Conservation (phyloP, 768 basidiomycete species). For the Crassisporium funariophilum region DNA sequence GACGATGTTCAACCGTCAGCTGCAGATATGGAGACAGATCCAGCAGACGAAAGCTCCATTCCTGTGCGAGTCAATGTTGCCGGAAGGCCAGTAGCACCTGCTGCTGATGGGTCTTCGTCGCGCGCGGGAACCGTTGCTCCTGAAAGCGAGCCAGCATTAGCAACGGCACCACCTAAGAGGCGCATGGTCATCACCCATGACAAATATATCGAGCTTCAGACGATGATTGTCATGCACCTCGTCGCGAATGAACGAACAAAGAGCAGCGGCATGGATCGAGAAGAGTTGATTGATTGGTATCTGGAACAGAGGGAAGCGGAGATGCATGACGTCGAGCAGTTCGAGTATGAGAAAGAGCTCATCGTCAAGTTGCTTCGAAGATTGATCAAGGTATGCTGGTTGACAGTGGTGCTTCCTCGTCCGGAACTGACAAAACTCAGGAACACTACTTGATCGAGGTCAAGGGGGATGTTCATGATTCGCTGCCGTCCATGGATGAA, state of each 20-base stretch:
- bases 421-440: too few relatives aligned
- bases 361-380: slow-evolving; percentile 87
- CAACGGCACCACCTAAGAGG: slow-evolving; percentile 55
- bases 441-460: slow-evolving; percentile 86
- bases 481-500: slow-evolving; percentile 66
- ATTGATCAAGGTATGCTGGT: slow-evolving; percentile 77
- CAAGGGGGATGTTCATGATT: slow-evolving; percentile 81
- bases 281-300: slow-evolving; percentile 97
- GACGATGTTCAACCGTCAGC: slow-evolving; percentile 66
- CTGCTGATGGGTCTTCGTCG: slow-evolving; percentile 37
- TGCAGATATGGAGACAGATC: slow-evolving; percentile 49
- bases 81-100: slow-evolving; percentile 28
- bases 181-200: slow-evolving; percentile 96
- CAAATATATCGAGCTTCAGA: slow-evolving; percentile 89
- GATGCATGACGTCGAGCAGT: slow-evolving; percentile 79
- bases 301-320: slow-evolving; percentile 87
- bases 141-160: slow-evolving; percentile 29
- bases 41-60: slow-evolving; percentile 52
- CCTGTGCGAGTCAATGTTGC: slow-evolving; percentile 35
- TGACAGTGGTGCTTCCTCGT: slow-evolving; percentile 6
- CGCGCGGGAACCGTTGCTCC: slow-evolving; percentile 40
- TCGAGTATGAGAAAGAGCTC: slow-evolving; percentile 90
- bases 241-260: slow-evolving; percentile 74
- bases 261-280: slow-evolving; percentile 78
- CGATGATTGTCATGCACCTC: slow-evolving; percentile 83